Base-by-base conservation (phyloP, 202 grass and related monocot species). In the Carex sylvatica region DNA sequence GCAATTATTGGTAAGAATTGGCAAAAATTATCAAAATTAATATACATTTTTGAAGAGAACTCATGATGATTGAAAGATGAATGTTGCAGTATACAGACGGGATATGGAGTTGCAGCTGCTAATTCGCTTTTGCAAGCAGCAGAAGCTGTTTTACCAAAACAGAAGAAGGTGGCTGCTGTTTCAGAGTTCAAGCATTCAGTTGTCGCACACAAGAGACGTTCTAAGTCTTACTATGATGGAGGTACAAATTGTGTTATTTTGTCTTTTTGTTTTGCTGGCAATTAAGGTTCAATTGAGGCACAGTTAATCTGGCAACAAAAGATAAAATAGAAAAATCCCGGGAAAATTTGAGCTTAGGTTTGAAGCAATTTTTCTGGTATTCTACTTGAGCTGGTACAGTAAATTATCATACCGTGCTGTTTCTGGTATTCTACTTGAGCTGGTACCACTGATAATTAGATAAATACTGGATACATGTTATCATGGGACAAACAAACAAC, bases 141-240 rank as follows among this genome's bases (percentile, higher is more conserved):
- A 76, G 95, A 98, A 83, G 72, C 77, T 78, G 81, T 79, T 12
- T 64, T 98, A 72, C 92, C 91, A 46, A 98, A 91, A 83, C 95
- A 98, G 74, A 98, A 93, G 64, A 98, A 93, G 78, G 80, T 87
- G 14, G 78, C 89, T 69, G 89, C 86, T 83, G 66, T 80, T 87
- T 93, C 92, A 67, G 92, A 98, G 86, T 98, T 93, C 62, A 98
- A 93, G 84, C 86, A 60, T 66, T 93, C 89, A 4, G 76, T 88
- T 65, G 69, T 98, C 82, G 75, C 86, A 28, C 86, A 98, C 83
- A 93, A 93, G 75, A 91, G 95, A 42, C 92, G 80, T 24, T 53
- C 89, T 65, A 91, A 78, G 83, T 81, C 87, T 80, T 82, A 86
- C 66, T 55, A 88, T 63, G 84, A 89, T 64, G 67, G 65, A 85